Percentiles rank a stretch among this genome's conserved stretches.
These are phyloP conservation scores for Pseudocercospora macadamiae DNA, from an alignment of 2,329 filamentous ascomycete species.

Conservation along the genomic window DNA sequence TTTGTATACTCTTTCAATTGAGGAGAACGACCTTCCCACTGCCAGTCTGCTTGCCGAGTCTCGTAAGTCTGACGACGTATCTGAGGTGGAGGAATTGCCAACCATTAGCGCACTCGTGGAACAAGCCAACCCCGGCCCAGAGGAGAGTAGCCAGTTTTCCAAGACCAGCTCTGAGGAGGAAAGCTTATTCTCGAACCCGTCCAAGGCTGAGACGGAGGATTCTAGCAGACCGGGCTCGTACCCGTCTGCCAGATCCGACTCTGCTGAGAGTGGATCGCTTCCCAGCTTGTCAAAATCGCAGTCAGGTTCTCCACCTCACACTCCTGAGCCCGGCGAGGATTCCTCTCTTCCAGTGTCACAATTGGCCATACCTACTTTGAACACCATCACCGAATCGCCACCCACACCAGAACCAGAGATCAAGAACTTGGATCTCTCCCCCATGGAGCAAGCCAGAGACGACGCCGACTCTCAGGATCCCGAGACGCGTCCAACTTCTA, in stretches of 20 bases:
- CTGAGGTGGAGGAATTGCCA: background rate
- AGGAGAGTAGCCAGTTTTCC: background rate
- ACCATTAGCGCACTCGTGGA: background rate
- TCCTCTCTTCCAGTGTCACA: background rate
- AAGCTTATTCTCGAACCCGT: background rate
- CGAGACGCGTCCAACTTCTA: background rate
- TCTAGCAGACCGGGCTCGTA: background rate
- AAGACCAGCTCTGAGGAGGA: constrained; percentile 1
- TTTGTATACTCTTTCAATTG: background rate
- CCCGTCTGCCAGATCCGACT: background rate
- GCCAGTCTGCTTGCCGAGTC: background rate
- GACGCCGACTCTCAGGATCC: background rate
- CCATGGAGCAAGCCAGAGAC: background rate
- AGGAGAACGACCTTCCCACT: background rate
- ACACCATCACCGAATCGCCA: background rate
- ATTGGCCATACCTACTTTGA: background rate
- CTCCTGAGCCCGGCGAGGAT: background rate
- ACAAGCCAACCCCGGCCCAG: background rate
- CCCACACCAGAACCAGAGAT: background rate
- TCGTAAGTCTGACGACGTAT: background rate
- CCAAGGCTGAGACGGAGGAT: background rate
- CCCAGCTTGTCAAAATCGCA: background rate
- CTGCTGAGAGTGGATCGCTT: background rate
- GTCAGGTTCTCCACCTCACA: background rate
- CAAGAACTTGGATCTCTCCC: constrained; percentile 1